A percentile compares a stretch with the other conserved stretches of the same genome.
Evolutionary conservation across 371 early-diverging fungal genomes (phyloP).

Genomic region (Choanephora cucurbitarum): DNA sequence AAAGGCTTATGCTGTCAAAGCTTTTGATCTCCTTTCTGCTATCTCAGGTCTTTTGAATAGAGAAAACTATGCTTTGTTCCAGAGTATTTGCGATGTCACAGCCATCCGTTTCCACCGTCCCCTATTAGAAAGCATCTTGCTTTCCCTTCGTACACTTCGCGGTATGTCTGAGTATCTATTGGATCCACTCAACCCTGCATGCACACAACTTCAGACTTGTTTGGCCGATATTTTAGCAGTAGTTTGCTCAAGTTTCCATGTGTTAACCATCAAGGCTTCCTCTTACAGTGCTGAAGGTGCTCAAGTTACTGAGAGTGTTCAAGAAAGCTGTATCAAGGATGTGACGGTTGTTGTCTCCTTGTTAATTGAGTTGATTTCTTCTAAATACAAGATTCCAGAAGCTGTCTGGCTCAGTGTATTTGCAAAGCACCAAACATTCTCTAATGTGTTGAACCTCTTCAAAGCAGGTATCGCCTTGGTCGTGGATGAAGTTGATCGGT

Average conservation of each 20-base stretch:
- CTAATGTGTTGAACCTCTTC: conserved; percentile 26
- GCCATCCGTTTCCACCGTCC: conserved; percentile 42
- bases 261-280: conserved; percentile 28
- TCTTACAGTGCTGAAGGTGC: conserved; percentile 27
- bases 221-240: conserved; percentile 8
- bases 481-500: conserved; percentile 44
- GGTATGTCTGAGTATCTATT: conserved; percentile 8
- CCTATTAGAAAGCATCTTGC: conserved; percentile 36
- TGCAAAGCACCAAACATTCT: conserved; percentile 26
- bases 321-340: conserved; percentile 40
- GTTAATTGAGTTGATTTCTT: conserved; percentile 35
- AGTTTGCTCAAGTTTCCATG: conserved; percentile 39
- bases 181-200: not conserved
- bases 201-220: conserved; percentile 1
- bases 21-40: conserved; percentile 25
- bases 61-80: conserved; percentile 36
- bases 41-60: conserved; percentile 30
- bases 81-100: conserved; percentile 27
- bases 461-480: conserved; percentile 34
- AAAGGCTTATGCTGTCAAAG: conserved; percentile 25
- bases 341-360: conserved; percentile 35
- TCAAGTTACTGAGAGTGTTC: conserved; percentile 10
- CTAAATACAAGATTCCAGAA: conserved; percentile 22
- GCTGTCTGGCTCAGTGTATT: conserved; percentile 33
- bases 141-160: conserved; percentile 38